Conservation (phyloP, 2,329 filamentous ascomycete species). For the Thermomyces lanuginosus region DNA sequence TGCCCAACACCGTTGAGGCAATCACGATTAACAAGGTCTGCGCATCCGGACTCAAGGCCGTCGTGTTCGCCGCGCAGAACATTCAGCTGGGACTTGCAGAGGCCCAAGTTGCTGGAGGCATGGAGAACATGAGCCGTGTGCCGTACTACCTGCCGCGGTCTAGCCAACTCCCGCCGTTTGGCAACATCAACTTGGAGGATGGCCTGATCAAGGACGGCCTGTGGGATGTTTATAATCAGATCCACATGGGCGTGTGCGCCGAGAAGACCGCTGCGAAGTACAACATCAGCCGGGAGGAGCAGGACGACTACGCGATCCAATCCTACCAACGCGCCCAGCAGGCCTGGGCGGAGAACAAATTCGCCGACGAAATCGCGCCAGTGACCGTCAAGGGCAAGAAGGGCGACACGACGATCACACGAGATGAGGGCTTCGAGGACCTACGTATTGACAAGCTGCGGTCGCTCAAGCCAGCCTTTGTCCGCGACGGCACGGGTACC, state of each 20-base stretch:
- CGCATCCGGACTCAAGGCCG: slow-evolving; percentile 84
- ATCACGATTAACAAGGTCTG: slow-evolving; percentile 97
- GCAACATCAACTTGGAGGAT: slow-evolving; percentile 74
- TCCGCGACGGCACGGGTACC: slow-evolving; percentile 68
- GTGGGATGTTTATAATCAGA: slow-evolving; percentile 90
- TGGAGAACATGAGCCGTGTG: slow-evolving; percentile 95
- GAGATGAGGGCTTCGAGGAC: slow-evolving; percentile 79
- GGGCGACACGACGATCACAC: slow-evolving; percentile 60
- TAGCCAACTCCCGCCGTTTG: slow-evolving; percentile 70
- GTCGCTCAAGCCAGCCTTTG: slow-evolving; percentile 78
- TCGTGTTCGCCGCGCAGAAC: slow-evolving; percentile 77
- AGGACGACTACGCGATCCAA: slow-evolving; percentile 79
- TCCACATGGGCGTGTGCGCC: slow-evolving; percentile 96
- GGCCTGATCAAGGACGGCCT: slow-evolving; percentile 87
- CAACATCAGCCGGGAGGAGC: slow-evolving; percentile 62
- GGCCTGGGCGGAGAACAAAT: slow-evolving; percentile 68
- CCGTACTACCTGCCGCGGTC: slow-evolving; percentile 79
- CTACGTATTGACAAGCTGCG: slow-evolving; percentile 75
- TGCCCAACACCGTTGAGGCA: slow-evolving; percentile 66
- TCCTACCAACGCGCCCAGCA: slow-evolving; percentile 81
- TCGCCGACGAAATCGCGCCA: slow-evolving; percentile 77
- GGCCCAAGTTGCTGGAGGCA: slow-evolving; percentile 81
- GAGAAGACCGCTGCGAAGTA: slow-evolving; percentile 88
- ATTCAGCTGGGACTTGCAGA: slow-evolving; percentile 83
- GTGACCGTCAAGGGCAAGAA: slow-evolving; percentile 75